phyloP scores from a whole-genome alignment of 2,329 filamentous ascomycete species.

The Scytalidium lignicola region DNA sequence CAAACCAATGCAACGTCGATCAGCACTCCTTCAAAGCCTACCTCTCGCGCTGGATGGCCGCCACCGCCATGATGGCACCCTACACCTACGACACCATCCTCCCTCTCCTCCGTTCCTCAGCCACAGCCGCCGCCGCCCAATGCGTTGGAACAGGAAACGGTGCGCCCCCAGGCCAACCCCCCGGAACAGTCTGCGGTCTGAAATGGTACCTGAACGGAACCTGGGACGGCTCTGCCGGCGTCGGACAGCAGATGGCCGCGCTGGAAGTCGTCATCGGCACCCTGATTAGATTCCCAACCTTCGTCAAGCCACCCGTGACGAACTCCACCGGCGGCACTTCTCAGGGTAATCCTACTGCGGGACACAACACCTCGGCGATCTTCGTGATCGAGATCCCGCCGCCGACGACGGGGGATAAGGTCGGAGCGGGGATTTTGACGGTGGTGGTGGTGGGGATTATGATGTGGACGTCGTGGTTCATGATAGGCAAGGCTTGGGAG shows the following conservation, averaged over 20 bases:
- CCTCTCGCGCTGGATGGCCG: constrained; percentile 55
- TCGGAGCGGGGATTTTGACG: constrained; percentile 37
- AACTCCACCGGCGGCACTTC: constrained; percentile 53
- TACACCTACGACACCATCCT: constrained; percentile 50
- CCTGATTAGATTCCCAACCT: constrained; percentile 40
- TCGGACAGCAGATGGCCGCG: constrained; percentile 67
- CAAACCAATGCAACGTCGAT: constrained; percentile 56
- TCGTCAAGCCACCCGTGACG: constrained; percentile 33
- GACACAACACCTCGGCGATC: constrained; percentile 10
- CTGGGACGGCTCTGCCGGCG: constrained; percentile 56
- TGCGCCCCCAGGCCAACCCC: constrained; percentile 32
- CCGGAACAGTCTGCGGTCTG: constrained; percentile 53
- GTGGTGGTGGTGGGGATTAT: constrained; percentile 17
- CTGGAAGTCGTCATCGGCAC: constrained; percentile 60
- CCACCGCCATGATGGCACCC: constrained; percentile 59
- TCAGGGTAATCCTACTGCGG: constrained; percentile 29
- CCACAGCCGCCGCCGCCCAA: constrained; percentile 50
- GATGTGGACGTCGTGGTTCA: constrained; percentile 10
- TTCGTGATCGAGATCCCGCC: constrained; percentile 5
- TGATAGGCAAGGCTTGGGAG: constrained; percentile 6
- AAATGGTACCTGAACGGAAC: constrained; percentile 50
- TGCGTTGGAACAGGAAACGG: constrained; percentile 40
- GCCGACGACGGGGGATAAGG: constrained; percentile 30
- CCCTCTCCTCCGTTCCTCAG: constrained; percentile 49
- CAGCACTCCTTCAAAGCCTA: constrained; percentile 62